These are phyloP conservation scores for Leishmania turanica DNA, from an alignment of 208 protist species.

Conservation along the genomic window DNA sequence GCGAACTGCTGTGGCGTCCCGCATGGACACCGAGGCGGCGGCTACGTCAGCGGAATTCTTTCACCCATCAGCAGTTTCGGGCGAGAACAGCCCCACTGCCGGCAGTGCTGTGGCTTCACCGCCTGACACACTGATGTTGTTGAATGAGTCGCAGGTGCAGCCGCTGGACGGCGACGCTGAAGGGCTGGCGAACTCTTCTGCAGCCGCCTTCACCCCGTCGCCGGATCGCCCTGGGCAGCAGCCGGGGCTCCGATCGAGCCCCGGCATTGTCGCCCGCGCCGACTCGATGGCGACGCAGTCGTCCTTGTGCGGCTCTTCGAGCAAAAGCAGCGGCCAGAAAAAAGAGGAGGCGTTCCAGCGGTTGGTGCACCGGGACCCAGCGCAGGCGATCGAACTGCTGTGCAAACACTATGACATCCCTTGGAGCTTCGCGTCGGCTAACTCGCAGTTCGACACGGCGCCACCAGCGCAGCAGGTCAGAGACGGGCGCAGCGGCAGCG, in stretches of 20 bases:
- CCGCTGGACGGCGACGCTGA: constrained; percentile 7
- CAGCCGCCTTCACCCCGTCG: constrained; percentile 2
- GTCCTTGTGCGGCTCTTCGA: constrained; percentile 29
- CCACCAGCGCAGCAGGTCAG: constrained; percentile 6
- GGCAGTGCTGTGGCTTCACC: constrained; percentile 6
- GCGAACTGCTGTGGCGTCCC: constrained; percentile 31
- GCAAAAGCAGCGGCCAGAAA: constrained; percentile 12
- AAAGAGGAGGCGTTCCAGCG: constrained; percentile 44
- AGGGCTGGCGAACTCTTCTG: neutral
- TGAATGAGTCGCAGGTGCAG: constrained; percentile 23
- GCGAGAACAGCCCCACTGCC: constrained; percentile 6
- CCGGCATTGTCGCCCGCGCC: neutral
- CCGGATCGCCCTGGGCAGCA: constrained; percentile 8
- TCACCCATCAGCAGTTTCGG: constrained; percentile 3
- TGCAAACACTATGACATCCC: constrained; percentile 46
- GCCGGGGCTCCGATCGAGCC: neutral
- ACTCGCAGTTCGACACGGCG: neutral
- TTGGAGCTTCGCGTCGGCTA: neutral
- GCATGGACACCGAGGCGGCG: constrained; percentile 15
- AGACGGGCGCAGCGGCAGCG: constrained; percentile 23
- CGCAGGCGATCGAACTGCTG: constrained; percentile 56
- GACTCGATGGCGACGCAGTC: constrained; percentile 31
- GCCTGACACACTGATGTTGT: constrained; percentile 20
- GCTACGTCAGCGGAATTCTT: neutral
- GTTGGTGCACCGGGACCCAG: constrained; percentile 46